Conservation (phyloP, 2,329 filamentous ascomycete species). For the Exophiala calicioides region DNA sequence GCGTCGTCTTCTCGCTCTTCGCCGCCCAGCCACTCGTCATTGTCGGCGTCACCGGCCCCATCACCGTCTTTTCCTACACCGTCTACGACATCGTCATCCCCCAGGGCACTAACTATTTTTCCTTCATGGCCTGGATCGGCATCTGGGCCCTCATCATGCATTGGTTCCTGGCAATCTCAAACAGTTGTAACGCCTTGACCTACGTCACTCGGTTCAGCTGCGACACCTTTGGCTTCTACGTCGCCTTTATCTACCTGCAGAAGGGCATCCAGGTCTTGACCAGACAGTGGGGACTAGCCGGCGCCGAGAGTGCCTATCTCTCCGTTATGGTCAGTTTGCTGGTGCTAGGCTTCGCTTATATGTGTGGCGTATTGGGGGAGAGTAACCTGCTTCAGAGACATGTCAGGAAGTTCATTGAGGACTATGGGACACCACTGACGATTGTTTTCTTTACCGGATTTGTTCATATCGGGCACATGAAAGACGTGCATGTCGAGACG, state of each 20-base stretch:
- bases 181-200: conserved; percentile 82
- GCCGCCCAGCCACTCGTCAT: conserved; percentile 86
- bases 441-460: conserved; percentile 89
- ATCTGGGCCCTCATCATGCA: conserved; percentile 85
- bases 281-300: conserved; percentile 64
- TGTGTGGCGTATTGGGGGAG: conserved; percentile 69
- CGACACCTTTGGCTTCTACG: conserved; percentile 92
- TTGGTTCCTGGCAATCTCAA: conserved; percentile 78
- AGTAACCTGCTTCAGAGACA: conserved; percentile 73
- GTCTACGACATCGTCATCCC: conserved; percentile 85
- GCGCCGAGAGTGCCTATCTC: conserved; percentile 69
- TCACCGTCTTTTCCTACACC: conserved; percentile 92
- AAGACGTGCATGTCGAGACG: conserved; percentile 65
- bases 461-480: conserved; percentile 82
- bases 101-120: conserved; percentile 76
- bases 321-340: conserved; percentile 75
- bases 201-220: conserved; percentile 91
- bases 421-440: conserved; percentile 82
- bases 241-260: conserved; percentile 87
- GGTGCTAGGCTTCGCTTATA: conserved; percentile 74
- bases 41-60: conserved; percentile 86
- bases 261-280: conserved; percentile 86
- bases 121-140: conserved; percentile 91
- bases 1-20: conserved; percentile 76
- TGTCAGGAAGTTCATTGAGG: conserved; percentile 79